A percentile compares a stretch with the other conserved stretches of the same genome.
Conservation (phyloP, 495 filamentous ascomycete species). For the Annulohypoxylon maeteangense region DNA sequence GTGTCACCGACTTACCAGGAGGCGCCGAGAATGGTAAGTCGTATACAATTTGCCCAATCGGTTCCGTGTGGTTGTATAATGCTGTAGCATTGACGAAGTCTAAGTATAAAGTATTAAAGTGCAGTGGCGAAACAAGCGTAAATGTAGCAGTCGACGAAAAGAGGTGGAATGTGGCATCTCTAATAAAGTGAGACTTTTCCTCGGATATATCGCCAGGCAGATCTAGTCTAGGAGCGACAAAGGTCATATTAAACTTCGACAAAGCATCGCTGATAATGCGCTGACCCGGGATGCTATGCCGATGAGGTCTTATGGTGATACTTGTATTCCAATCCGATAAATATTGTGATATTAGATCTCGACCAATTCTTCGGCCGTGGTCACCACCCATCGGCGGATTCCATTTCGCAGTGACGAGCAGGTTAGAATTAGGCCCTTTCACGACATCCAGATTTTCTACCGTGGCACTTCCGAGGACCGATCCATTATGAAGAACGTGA, state of each 20-base stretch:
- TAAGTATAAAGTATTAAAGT: slow-evolving; percentile 74
- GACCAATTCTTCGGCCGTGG: slow-evolving; percentile 68
- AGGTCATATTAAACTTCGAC: slow-evolving; percentile 70
- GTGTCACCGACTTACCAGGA: slow-evolving; percentile 75
- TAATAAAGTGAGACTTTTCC: slow-evolving; percentile 73
- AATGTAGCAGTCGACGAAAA: slow-evolving; percentile 88
- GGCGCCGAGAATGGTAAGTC: slow-evolving; percentile 78
- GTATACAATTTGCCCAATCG: slow-evolving; percentile 79
- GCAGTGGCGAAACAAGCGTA: slow-evolving; percentile 80
- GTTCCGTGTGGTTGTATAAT: slow-evolving; percentile 80
- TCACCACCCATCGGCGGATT: slow-evolving; percentile 73
- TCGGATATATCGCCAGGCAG: slow-evolving; percentile 62
- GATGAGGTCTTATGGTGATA: slow-evolving; percentile 74
- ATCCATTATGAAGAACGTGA: slow-evolving; percentile 76
- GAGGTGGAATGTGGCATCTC: slow-evolving; percentile 86
- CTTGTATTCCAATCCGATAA: slow-evolving; percentile 88
- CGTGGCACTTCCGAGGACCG: slow-evolving; percentile 77
- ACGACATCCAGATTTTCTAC: slow-evolving; percentile 67
- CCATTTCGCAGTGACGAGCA: slow-evolving; percentile 77
- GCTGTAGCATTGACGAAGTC: slow-evolving; percentile 85
- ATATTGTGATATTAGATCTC: slow-evolving; percentile 82
- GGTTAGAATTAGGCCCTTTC: slow-evolving; percentile 76
- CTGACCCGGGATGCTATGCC: slow-evolving; percentile 75
- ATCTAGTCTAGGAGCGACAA: slow-evolving; percentile 74
- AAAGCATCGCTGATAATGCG: slow-evolving; percentile 78